phyloP scores from a whole-genome alignment of 768 basidiomycete genomes.

The Russula sp. region DNA sequence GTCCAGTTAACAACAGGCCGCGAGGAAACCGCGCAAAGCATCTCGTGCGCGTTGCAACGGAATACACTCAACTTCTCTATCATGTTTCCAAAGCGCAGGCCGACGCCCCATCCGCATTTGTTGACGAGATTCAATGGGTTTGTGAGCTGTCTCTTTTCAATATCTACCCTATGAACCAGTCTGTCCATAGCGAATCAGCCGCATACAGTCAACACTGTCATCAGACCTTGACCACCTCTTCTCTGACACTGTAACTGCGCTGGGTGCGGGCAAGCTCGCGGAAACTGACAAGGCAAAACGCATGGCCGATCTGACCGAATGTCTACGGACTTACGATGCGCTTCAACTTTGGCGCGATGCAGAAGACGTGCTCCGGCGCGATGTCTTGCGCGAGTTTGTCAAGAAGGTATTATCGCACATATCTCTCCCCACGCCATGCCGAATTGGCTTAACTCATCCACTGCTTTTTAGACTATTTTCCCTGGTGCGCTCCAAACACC shows the following conservation, averaged over 20 bases:
- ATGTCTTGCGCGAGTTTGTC: slow-evolving; percentile 72
- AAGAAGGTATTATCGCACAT: slow-evolving; percentile 56
- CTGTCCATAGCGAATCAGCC: slow-evolving; percentile 62
- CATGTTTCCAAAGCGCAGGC: slow-evolving; percentile 76
- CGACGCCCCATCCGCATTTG: slow-evolving; percentile 69
- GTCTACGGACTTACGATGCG: slow-evolving; percentile 73
- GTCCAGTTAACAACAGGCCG: slow-evolving; percentile 39
- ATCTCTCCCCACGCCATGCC: neutral
- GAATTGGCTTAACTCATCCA: slow-evolving; percentile 2
- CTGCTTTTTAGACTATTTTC: slow-evolving; percentile 60
- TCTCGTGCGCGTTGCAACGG: slow-evolving; percentile 77
- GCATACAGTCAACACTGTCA: slow-evolving; percentile 79
- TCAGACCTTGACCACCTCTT: slow-evolving; percentile 86
- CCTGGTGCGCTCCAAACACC: slow-evolving; percentile 63
- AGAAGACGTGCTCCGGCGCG: slow-evolving; percentile 75
- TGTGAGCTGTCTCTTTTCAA: slow-evolving; percentile 34
- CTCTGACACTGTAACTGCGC: slow-evolving; percentile 51
- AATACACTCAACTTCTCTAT: slow-evolving; percentile 91
- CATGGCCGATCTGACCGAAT: slow-evolving; percentile 69
- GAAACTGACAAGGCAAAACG: slow-evolving; percentile 66
- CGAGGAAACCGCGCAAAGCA: slow-evolving; percentile 73
- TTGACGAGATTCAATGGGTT: slow-evolving; percentile 85
- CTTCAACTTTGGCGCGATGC: slow-evolving; percentile 83
- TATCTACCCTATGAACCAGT: slow-evolving; percentile 24
- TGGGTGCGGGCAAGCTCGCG: slow-evolving; percentile 50